Evolutionary conservation across 2,329 filamentous ascomycete species (phyloP).

Genomic region (Didymella sp.): DNA sequence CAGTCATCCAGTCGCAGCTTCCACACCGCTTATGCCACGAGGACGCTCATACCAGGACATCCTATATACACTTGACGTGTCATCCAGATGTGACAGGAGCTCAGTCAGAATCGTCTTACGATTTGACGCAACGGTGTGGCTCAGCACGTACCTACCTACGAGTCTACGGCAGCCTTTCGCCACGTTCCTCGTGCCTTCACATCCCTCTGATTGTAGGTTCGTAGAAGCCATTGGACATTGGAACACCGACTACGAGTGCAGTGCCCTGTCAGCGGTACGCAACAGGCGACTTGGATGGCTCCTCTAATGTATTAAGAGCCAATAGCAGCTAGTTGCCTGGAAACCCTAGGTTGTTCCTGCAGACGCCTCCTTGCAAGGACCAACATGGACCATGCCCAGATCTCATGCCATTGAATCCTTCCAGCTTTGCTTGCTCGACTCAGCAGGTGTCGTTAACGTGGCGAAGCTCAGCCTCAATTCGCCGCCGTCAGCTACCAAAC

Average conservation of each 20-base stretch:
- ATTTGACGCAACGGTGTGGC: not conserved
- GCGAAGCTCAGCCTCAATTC: slow-evolving; percentile 1
- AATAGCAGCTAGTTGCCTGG: not conserved
- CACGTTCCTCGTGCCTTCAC: not conserved
- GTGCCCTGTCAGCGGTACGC: not conserved
- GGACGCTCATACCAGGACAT: not conserved
- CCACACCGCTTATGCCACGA: not conserved
- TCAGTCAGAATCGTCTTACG: not conserved
- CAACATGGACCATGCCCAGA: not conserved
- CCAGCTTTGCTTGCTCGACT: not conserved
- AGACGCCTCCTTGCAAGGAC: not conserved
- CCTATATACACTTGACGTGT: not conserved
- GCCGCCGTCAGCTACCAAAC: not conserved
- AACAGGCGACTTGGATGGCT: not conserved
- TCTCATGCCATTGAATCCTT: not conserved
- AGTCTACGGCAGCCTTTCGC: not conserved
- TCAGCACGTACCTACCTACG: not conserved
- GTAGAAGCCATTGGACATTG: not conserved
- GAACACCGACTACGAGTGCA: not conserved
- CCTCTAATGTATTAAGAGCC: not conserved
- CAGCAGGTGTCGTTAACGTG: not conserved
- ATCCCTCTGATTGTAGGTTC: not conserved
- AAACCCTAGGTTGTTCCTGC: not conserved
- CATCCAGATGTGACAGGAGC: not conserved
- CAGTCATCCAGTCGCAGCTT: not conserved